Base-by-base conservation (phyloP, 2,329 filamentous ascomycete species). In the Aspergillus aculeatinus region DNA sequence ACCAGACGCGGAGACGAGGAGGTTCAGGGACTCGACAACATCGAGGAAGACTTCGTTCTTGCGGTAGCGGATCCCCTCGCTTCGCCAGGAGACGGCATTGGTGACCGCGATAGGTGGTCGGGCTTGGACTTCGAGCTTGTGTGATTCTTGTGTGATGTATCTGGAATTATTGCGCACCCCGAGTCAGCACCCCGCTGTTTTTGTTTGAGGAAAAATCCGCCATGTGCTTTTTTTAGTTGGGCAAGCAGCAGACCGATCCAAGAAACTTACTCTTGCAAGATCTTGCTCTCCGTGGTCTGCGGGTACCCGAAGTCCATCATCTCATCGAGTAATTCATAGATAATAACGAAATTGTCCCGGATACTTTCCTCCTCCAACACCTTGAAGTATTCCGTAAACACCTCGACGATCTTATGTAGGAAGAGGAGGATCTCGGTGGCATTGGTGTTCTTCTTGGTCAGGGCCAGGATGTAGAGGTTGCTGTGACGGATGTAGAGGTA, bases 271-370 rank as follows among this genome's bases (percentile, higher is more conserved):
- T 99, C 95, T 78, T 99, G 95, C 62, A 99, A 82, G 76, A 99
- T 99, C 85, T 99, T 99, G 76, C 87, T 91, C 78, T 99, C 95
- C 67, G 95, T 99, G 10, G 95, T 99, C 78, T 99, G 95, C 5
- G 95, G 95, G 77, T 99, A 97, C 65, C 95, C 95, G 82, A 99
- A 99, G 79, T 99, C 95, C 95, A 99, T 99, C 95, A 99, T 99
- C 82, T 99, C 95, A 74, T 99, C 95, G 64, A 99, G 86, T 63
- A 99, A 81, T 79, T 99, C 95, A 83, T 99, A 99, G 73, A 99
- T 99, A 74, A 99, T 88, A 77, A 99, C 95, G 75, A 99, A 99
- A 82, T 99, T 99, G 82, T 99, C 95, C 70, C 95, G 88, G 76
- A 99, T 99, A 70, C 92, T 96, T 79, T 99, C 95, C 78, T 99